Conservation (phyloP, 2,329 filamentous ascomycete species). For the Leptosphaerulina australis region DNA sequence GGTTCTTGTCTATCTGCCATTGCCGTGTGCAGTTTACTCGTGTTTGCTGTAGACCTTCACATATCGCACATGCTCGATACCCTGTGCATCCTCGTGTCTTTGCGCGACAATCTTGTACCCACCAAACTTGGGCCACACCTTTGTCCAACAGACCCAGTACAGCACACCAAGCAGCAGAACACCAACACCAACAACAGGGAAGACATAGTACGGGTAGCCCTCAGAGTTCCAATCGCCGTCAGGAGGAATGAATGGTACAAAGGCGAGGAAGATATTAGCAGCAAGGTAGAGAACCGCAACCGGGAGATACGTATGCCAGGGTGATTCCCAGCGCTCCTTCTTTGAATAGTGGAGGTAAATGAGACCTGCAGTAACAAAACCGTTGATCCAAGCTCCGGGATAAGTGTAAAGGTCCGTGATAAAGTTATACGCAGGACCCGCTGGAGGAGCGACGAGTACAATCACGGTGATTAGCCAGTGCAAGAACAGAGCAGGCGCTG, state of each 20-base stretch:
- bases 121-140: constrained; percentile 32
- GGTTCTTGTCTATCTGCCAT: too few relatives aligned
- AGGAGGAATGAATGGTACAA: constrained; percentile 53
- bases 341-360: constrained; percentile 47
- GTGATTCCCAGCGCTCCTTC: constrained; percentile 43
- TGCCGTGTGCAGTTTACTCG: too few relatives aligned
- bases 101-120: constrained; percentile 42
- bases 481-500: constrained; percentile 60
- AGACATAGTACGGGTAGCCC: constrained; percentile 54
- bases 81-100: constrained; percentile 36
- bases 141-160: constrained; percentile 43
- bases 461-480: constrained; percentile 71
- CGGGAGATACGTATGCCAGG: constrained; percentile 48
- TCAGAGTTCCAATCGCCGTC: constrained; percentile 51
- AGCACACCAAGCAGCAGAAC: constrained; percentile 47
- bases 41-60: constrained; percentile 42
- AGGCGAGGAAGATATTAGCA: constrained; percentile 51
- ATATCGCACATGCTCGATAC: constrained; percentile 42
- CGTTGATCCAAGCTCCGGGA: constrained; percentile 47
- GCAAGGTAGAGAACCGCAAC: constrained; percentile 48
- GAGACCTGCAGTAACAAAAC: constrained; percentile 45
- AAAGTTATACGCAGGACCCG: constrained; percentile 72
- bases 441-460: constrained; percentile 69
- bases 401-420: constrained; percentile 60
- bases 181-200: constrained; percentile 52